phyloP scores from a whole-genome alignment of 306 rosid species.

The Gastrolobium villosum region DNA sequence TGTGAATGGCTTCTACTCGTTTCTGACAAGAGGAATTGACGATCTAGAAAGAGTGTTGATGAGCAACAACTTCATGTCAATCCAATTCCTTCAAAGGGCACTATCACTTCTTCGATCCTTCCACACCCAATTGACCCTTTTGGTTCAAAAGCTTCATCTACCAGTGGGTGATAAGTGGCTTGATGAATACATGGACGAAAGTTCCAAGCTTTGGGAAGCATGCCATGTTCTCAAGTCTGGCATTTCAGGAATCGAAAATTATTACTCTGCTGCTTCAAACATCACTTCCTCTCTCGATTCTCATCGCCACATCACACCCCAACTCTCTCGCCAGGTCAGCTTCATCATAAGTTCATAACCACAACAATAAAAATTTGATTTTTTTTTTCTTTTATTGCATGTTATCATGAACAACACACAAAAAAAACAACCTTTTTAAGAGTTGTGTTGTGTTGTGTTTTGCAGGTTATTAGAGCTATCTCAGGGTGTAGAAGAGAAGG shows the following conservation, averaged over 20 bases:
- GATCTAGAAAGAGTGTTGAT: conserved; percentile 92
- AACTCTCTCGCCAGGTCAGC: conserved; percentile 89
- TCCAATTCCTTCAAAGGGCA: conserved; percentile 92
- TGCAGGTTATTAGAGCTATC: conserved; percentile 83
- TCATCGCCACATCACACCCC: conserved; percentile 80
- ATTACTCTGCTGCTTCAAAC: conserved; percentile 78
- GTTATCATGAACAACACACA: neutral
- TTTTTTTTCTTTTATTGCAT: neutral
- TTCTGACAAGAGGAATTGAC: conserved; percentile 91
- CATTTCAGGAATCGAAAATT: conserved; percentile 83
- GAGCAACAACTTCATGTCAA: conserved; percentile 92
- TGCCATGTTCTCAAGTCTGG: conserved; percentile 96
- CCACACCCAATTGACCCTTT: conserved; percentile 88
- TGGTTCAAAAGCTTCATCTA: conserved; percentile 95
- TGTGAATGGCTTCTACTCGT: conserved; percentile 93
- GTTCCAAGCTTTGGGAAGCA: conserved; percentile 99
- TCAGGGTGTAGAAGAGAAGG: conserved; percentile 90
- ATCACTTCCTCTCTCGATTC: conserved; percentile 76
- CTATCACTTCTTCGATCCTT: conserved; percentile 93
- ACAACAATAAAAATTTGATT: conserved; percentile 24
- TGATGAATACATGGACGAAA: conserved; percentile 99
- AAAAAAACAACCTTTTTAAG: neutral
- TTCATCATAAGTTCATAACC: neutral
- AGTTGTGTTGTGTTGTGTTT: neutral
- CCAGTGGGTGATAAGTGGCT: conserved; percentile 99